These are phyloP conservation scores for Magnolia officinalis DNA, from an alignment of 164 flowering plant species.

Conservation along the genomic window DNA sequence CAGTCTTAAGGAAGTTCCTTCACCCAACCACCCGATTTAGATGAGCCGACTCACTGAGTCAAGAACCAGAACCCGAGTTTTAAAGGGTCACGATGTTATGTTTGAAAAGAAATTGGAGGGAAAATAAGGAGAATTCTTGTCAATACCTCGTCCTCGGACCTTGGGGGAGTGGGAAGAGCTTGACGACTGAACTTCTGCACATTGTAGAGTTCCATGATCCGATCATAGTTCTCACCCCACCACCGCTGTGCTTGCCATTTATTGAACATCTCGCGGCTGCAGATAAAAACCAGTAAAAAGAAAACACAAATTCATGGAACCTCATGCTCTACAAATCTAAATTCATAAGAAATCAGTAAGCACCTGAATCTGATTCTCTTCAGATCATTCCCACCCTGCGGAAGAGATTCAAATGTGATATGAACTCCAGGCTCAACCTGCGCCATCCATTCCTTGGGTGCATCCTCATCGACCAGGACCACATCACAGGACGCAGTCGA, in stretches of 20 bases:
- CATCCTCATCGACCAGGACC: slow-evolving; percentile 67
- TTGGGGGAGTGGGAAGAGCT: slow-evolving; percentile 76
- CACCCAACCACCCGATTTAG: no score
- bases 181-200: slow-evolving; percentile 91
- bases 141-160: slow-evolving; percentile 87
- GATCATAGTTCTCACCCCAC: slow-evolving; percentile 98
- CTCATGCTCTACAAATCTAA: neutral
- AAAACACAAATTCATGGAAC: neutral
- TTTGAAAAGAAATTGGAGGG: neutral
- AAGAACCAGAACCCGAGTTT: no score
- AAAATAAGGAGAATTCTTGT: neutral
- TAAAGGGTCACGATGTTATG: neutral
- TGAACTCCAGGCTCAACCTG: slow-evolving; percentile 99
- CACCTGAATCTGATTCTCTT: slow-evolving; percentile 94
- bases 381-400: slow-evolving; percentile 88
- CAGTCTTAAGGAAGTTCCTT: no score
- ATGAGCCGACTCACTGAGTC: no score
- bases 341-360: neutral
- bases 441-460: slow-evolving; percentile 95
- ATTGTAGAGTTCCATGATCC: slow-evolving; percentile 94
- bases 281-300: slow-evolving; percentile 3
- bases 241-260: slow-evolving; percentile 97
- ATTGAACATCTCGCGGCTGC: slow-evolving; percentile 94
- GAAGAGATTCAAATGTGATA: slow-evolving; percentile 89
- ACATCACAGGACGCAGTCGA: slow-evolving; percentile 49